phyloP scores from a whole-genome alignment of 2,329 filamentous ascomycete species.

The Stagonosporopsis vannaccii region DNA sequence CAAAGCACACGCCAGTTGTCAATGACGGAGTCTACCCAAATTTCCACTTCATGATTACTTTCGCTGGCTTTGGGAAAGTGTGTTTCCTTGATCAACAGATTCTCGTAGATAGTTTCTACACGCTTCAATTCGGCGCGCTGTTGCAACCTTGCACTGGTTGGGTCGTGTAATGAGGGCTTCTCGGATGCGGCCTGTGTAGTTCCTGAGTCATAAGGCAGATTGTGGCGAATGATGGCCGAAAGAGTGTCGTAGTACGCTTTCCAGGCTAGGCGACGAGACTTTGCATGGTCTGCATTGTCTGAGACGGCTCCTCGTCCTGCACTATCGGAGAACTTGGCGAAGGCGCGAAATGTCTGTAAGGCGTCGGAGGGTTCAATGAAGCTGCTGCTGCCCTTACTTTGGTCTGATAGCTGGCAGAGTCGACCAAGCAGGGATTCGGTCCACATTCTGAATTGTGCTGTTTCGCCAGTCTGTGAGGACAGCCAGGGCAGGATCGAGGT shows the following conservation, averaged over 20 bases:
- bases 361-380: slow-evolving; percentile 45
- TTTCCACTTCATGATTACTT: slow-evolving; percentile 78
- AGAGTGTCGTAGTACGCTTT: slow-evolving; percentile 82
- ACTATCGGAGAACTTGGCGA: slow-evolving; percentile 71
- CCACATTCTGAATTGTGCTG: slow-evolving; percentile 74
- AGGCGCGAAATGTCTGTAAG: slow-evolving; percentile 63
- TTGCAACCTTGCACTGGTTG: slow-evolving; percentile 43
- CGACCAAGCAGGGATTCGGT: slow-evolving; percentile 79
- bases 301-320: slow-evolving; percentile 26
- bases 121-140: slow-evolving; percentile 79
- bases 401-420: slow-evolving; percentile 73
- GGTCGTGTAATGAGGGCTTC: slow-evolving; percentile 31
- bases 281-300: slow-evolving; percentile 31
- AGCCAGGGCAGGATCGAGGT: slow-evolving; percentile 71
- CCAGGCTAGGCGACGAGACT: slow-evolving; percentile 73
- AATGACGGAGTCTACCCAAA: slow-evolving; percentile 80
- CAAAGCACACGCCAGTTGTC: slow-evolving; percentile 85
- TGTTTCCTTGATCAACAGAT: slow-evolving; percentile 77
- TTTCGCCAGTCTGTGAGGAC: slow-evolving; percentile 56
- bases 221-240: slow-evolving; percentile 75
- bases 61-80: slow-evolving; percentile 85
- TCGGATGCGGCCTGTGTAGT: slow-evolving; percentile 38
- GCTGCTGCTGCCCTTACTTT: slow-evolving; percentile 55
- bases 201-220: slow-evolving; percentile 65
- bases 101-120: slow-evolving; percentile 81